Evolutionary conservation across 768 basidiomycete genomes (phyloP), one percentile per base, ranked within the genome.

Genomic region (Suillus tomentosus): DNA sequence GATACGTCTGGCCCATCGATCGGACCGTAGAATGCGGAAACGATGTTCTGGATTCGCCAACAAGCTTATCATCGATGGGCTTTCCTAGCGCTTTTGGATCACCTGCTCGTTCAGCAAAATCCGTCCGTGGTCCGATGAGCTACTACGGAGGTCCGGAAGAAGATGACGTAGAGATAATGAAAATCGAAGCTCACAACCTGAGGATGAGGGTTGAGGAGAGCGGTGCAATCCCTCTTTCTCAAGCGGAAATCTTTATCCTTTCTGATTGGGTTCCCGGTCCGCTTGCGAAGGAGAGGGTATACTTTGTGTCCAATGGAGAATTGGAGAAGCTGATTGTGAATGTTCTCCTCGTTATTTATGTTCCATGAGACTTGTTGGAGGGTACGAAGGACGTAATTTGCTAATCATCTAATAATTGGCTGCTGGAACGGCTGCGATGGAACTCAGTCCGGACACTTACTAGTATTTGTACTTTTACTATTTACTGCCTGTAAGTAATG

Each of bases 1-100:
- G 91, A 22, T 92, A 89, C 73, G 81, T 94, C 65, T 94, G 92
- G 92, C 87, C 91, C 0, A 80, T 85, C 31, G 88, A 90, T 69
- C 84, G 85, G 59, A 82, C 84, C 0, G 87, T 92, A 22, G 89
- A 92, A 69, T 82, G 84, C 62, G 80, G 80, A 45, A 79, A 78
- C 60, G 85, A 87, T 45, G 75, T 79, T 62, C 65, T 68, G 9
- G 76, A 78, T 3, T 69, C 70, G 1, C 69, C 73, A n/a, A 68
- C 64, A 24, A 60, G 64, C 0, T 50, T 65, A 7, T 62, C 65
- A 10, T 62, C 65, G 31, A 71, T 73, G 71, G 65, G 75, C 69
- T 77, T 74, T 48, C 67, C 67, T 13, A 22, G 65, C 7, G 71
- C 66, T 3, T 77, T 62, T 43, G 65, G 14, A 40, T 73, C 72